A percentile compares a stretch with the other conserved stretches of the same genome.
These are phyloP conservation scores for Thielaviopsis populi DNA, from an alignment of 2,329 filamentous ascomycete species.

Conservation along the genomic window DNA sequence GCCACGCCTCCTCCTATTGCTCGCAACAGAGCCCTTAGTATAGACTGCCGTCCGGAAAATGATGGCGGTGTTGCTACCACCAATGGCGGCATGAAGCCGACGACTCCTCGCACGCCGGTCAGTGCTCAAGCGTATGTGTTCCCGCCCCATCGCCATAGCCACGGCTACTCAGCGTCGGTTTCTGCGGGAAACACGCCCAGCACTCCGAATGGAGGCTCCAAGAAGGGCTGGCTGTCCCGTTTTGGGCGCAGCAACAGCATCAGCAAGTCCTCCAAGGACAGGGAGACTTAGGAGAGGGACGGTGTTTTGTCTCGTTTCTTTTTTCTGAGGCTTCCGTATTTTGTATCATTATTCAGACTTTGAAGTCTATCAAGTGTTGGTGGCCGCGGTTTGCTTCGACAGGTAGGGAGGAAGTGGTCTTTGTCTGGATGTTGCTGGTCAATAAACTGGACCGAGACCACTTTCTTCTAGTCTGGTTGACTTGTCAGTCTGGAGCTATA, in stretches of 20 bases:
- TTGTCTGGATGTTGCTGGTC: neutral
- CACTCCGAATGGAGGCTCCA: slow-evolving; percentile 9
- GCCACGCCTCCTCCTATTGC: slow-evolving; percentile 43
- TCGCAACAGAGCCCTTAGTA: slow-evolving; percentile 26
- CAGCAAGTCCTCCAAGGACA: slow-evolving; percentile 8
- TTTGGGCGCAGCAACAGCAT: slow-evolving; percentile 17
- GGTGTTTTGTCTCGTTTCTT: neutral
- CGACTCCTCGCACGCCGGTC: slow-evolving; percentile 9
- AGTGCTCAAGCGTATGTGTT: slow-evolving; percentile 6
- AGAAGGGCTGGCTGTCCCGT: slow-evolving; percentile 15
- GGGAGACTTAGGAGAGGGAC: neutral
- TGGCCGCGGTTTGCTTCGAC: neutral
- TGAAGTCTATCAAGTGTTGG: neutral
- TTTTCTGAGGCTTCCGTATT: neutral
- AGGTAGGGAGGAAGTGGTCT: too few species aligned
- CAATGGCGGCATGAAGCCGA: neutral
- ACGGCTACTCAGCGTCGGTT: slow-evolving; percentile 8
- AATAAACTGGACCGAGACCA: neutral
- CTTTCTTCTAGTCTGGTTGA: neutral
- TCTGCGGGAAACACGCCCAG: slow-evolving; percentile 8
- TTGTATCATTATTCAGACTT: slow-evolving; percentile 1
- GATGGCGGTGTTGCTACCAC: neutral
- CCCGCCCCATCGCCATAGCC: slow-evolving; percentile 9
- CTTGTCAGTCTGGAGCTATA: neutral
- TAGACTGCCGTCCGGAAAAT: slow-evolving; percentile 1